Base-by-base conservation (phyloP, 2,329 filamentous ascomycete species). In the Aspergillus proliferans region DNA sequence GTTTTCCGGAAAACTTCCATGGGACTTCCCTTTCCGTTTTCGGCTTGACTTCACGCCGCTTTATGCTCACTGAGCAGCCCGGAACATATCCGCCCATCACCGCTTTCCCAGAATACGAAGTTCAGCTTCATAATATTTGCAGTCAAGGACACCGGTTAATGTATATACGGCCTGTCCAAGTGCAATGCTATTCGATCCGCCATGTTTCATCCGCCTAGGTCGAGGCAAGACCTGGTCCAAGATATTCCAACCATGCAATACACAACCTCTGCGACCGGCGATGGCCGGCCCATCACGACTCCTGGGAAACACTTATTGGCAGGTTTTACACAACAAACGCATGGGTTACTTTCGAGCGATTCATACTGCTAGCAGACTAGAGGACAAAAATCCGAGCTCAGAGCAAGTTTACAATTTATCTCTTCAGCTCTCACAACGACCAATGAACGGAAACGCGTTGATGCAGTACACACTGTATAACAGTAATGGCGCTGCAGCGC, bases 381-480 rank as follows among this genome's bases (percentile, higher is more conserved):
- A 36, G 34, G 34, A 18, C n/a, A 36, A 18, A 36, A 15, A 36
- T 9, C n/a, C 34, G 34, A 8, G 34, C 14, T 36, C 34, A 18
- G 34, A n/a, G 6, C 34, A n/a, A 10, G 33, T 50, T 26, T 43
- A 45, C 33, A 15, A 51, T 18, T 28, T 48, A 24, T 48, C 46
- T 10, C 40, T 51, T 26, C 19, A 33, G 18, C 40, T 51, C 26
- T 48, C 49, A n/a, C 46, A 33, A 12, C 38, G 15, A 30, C 45
- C 18, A 21, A 41, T 41, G 39, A 47, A 41, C 18, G 50, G 50
- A 7, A 52, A 50, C 10, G 30, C 34, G 9, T 24, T 33, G 14
- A 50, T 50, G 47, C 39, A 26, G n/a, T 50, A 40, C 18, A 50
- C 47, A 8, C 34, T 26, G 18, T 47, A 50, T n/a, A 5, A 41